Evolutionary conservation across 2,329 filamentous ascomycete species (phyloP).

Genomic region (Neofusicoccum laricinum): DNA sequence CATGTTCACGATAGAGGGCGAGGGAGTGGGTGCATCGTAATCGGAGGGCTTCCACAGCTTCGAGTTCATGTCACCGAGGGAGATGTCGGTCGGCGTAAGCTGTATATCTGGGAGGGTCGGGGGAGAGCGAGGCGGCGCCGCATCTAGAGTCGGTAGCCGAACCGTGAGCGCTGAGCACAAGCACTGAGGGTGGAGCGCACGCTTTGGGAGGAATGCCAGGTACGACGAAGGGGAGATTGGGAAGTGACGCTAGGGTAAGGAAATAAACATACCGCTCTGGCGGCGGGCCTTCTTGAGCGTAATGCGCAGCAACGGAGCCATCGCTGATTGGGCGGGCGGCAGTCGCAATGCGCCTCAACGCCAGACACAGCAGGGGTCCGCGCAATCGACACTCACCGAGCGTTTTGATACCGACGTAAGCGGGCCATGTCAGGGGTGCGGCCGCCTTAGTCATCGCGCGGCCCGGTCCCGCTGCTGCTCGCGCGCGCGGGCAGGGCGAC

Average conservation of each 20-base stretch:
- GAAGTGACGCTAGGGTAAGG: slow-evolving; percentile 12
- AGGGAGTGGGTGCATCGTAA: slow-evolving; percentile 11
- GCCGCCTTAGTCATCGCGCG: not conserved
- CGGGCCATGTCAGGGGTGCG: not conserved
- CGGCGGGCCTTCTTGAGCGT: slow-evolving; percentile 6
- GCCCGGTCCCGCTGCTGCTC: not conserved
- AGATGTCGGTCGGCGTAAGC: slow-evolving; percentile 10
- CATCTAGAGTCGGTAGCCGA: slow-evolving; percentile 12
- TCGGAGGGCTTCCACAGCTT: slow-evolving; percentile 9
- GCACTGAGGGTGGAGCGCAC: not conserved
- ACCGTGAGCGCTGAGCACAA: not conserved
- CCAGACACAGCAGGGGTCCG: slow-evolving; percentile 3
- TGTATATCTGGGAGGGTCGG: slow-evolving; percentile 10
- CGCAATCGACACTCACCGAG: not conserved
- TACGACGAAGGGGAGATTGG: slow-evolving; percentile 13
- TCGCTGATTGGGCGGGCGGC: slow-evolving; percentile 5
- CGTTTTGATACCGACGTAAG: slow-evolving; percentile 3
- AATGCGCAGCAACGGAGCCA: slow-evolving; percentile 8
- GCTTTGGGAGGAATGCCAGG: slow-evolving; percentile 13
- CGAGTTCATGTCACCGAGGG: slow-evolving; percentile 13
- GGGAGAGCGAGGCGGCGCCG: slow-evolving; percentile 13
- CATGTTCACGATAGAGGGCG: slow-evolving; percentile 12
- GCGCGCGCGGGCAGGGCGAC: not conserved
- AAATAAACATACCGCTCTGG: slow-evolving; percentile 15
- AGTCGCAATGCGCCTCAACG: slow-evolving; percentile 1